A percentile compares a stretch with the other conserved stretches of the same genome.
Conservation (phyloP, 257 asterid species). For the Eustoma russellianum region DNA sequence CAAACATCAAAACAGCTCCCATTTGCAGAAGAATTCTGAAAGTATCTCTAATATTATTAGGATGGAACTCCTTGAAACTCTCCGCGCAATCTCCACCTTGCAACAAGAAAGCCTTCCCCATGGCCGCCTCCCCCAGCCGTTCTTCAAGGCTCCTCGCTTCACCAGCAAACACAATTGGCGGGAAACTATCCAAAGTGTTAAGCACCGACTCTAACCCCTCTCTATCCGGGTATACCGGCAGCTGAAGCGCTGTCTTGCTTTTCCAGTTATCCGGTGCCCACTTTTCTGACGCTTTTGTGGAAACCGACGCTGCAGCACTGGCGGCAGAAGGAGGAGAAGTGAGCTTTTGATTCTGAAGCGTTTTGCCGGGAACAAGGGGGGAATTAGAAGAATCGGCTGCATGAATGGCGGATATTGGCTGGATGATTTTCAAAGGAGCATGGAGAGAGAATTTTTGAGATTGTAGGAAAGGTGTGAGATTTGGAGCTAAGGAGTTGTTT, state of each 20-base stretch:
- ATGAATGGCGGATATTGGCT: slow-evolving; percentile 37
- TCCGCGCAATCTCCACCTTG: slow-evolving; percentile 92
- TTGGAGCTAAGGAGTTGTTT: slow-evolving; percentile 22
- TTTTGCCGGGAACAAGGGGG: no score
- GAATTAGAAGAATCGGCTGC: slow-evolving; percentile 28
- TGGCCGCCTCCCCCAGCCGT: slow-evolving; percentile 59
- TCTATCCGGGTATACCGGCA: slow-evolving; percentile 42
- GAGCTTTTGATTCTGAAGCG: slow-evolving; percentile 22
- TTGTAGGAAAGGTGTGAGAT: slow-evolving; percentile 11
- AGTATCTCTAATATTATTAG: slow-evolving; percentile 68
- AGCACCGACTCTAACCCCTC: slow-evolving; percentile 44
- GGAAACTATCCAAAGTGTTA: slow-evolving; percentile 42
- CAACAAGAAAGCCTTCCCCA: slow-evolving; percentile 65
- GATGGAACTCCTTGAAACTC: slow-evolving; percentile 77
- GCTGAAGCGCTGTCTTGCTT: slow-evolving; percentile 41
- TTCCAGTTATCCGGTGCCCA: slow-evolving; percentile 48
- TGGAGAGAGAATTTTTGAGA: slow-evolving; percentile 7
- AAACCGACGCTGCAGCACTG: slow-evolving; percentile 7
- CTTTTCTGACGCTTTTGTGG: slow-evolving; percentile 11
- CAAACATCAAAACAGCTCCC: slow-evolving; percentile 80
- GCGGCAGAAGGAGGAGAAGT: slow-evolving; percentile 21
- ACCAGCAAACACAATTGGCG: slow-evolving; percentile 80
- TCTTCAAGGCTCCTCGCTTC: slow-evolving; percentile 75
- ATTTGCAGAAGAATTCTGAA: slow-evolving; percentile 69
- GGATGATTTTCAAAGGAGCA: slow-evolving; percentile 16